Evolutionary conservation across 345 rosid genomes (phyloP).

Genomic region (Pistacia atlantica): DNA sequence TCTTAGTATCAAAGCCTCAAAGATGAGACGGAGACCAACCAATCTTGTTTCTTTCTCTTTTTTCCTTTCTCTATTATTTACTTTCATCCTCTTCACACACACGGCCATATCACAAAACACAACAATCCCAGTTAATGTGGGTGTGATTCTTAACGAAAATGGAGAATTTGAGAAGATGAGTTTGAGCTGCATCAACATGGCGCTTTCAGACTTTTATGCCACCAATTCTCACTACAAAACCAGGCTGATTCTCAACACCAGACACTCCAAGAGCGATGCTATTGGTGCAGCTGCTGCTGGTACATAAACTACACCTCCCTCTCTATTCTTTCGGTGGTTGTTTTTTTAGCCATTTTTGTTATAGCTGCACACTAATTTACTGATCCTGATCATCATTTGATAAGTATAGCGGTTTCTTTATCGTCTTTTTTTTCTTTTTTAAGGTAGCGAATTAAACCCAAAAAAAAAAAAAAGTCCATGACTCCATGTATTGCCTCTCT

Average conservation of each 20-base stretch:
- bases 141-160: conserved; percentile 51
- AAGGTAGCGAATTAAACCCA: too few relatives aligned
- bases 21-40: background rate
- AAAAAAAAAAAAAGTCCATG: too few relatives aligned
- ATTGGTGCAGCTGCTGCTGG: conserved; percentile 68
- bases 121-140: conserved; percentile 39
- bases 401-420: too few relatives aligned
- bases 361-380: too few relatives aligned
- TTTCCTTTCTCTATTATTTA: background rate
- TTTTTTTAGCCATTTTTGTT: too few relatives aligned
- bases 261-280: conserved; percentile 44
- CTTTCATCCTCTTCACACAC: background rate
- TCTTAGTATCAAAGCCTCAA: background rate
- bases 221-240: conserved; percentile 40
- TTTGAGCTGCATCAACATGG: conserved; percentile 52
- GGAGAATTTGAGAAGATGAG: conserved; percentile 14
- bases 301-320: conserved; percentile 9
- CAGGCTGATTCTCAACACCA: conserved; percentile 39
- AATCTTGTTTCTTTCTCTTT: background rate
- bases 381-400: too few relatives aligned
- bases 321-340: background rate
- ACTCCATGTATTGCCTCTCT: too few relatives aligned
- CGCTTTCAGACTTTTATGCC: conserved; percentile 55
- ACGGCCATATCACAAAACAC: conserved; percentile 26
- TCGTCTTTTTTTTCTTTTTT: too few relatives aligned